Evolutionary conservation across 148 eudicot genomes (phyloP).

Genomic region (Dysphania ambrosioides): DNA sequence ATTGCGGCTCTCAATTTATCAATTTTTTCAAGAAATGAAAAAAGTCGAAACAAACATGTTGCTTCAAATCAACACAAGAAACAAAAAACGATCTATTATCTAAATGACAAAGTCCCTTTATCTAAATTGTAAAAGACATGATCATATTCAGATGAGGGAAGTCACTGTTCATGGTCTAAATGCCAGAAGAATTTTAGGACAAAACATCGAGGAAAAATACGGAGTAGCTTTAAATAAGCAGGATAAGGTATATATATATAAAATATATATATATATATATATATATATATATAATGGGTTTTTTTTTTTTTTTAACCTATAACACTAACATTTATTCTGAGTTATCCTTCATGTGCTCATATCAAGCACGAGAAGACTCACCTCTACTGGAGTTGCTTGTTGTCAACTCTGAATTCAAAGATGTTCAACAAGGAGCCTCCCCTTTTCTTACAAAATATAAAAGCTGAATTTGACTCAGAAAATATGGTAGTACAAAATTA

Average conservation of each 20-base stretch:
- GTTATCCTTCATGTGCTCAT: neutral
- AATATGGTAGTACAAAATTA: constrained; percentile 10
- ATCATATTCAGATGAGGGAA: neutral
- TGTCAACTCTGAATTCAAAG: constrained; percentile 4
- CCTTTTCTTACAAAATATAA: neutral
- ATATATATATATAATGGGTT: neutral
- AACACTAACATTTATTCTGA: neutral
- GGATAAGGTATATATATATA: neutral
- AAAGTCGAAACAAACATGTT: too few species aligned
- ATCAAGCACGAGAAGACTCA: neutral
- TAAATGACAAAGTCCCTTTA: too few species aligned
- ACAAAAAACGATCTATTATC: too few species aligned
- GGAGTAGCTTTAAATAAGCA: neutral
- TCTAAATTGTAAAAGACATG: too few species aligned
- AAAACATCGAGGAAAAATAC: too few species aligned
- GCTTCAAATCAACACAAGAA: too few species aligned
- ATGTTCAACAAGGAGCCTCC: neutral
- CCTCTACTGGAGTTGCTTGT: constrained; percentile 4
- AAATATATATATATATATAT: too few species aligned
- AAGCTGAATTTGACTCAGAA: neutral
- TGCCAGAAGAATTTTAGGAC: neutral
- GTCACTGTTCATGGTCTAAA: neutral
- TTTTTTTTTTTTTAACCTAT: too few species aligned
- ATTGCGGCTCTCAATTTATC: too few species aligned
- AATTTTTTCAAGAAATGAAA: neutral